Percentiles rank a stretch among this genome's conserved stretches.
Conservation (phyloP, 2,329 filamentous ascomycete species). For the Exophiala aquamarina region DNA sequence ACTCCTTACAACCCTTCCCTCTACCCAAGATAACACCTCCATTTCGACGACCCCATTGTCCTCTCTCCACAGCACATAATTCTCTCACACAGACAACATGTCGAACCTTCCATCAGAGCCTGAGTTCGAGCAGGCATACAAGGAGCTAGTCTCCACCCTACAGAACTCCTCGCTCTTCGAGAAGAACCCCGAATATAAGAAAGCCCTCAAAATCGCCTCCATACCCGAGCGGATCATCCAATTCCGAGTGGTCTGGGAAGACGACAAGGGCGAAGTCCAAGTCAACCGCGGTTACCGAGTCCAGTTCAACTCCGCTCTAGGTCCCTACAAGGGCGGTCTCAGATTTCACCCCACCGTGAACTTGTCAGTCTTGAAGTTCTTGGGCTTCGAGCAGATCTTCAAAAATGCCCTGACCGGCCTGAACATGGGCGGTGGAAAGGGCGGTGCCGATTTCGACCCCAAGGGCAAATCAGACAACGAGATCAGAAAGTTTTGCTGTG, state of each 20-base stretch:
- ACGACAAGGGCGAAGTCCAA: conserved; percentile 84
- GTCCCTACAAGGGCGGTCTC: conserved; percentile 97
- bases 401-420: conserved; percentile 98
- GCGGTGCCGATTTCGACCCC: conserved; percentile 96
- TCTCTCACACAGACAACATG: conserved; percentile 52
- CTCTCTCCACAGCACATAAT: no score
- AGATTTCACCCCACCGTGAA: conserved; percentile 82
- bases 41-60: no score
- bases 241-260: conserved; percentile 96
- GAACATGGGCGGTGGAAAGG: conserved; percentile 96
- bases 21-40: no score
- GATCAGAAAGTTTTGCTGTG: conserved; percentile 93
- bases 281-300: conserved; percentile 95
- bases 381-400: conserved; percentile 99
- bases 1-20: no score
- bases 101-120: conserved; percentile 84
- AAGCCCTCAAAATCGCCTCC: conserved; percentile 80
- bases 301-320: conserved; percentile 96
- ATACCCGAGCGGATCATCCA: conserved; percentile 95
- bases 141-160: conserved; percentile 91
- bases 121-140: conserved; percentile 98
- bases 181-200: conserved; percentile 92
- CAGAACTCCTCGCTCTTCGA: conserved; percentile 91
- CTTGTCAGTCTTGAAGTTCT: conserved; percentile 81
- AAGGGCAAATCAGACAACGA: conserved; percentile 98